Conservation (phyloP, 805 yeast species). For the Lipomyces yamanashiensis region DNA sequence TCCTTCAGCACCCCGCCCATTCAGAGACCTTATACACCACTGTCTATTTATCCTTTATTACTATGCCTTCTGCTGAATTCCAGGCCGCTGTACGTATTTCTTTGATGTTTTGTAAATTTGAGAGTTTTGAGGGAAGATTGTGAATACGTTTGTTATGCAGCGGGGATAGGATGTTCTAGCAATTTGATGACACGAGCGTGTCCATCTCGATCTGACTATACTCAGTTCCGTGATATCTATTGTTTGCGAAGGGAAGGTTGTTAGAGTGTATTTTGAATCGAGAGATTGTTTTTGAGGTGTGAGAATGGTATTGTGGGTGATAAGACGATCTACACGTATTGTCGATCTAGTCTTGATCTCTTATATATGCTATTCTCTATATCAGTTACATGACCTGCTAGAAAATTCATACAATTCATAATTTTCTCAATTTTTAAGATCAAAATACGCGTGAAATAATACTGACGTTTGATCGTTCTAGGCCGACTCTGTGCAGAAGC, state of each 20-base stretch:
- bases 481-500: slow-evolving; percentile 72
- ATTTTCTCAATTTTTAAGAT: not conserved
- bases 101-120: not conserved
- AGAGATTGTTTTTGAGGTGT: no score
- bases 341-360: no score
- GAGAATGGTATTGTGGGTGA: no score
- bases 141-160: no score
- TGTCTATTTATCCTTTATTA: not conserved
- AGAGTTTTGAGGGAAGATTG: no score
- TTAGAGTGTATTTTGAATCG: no score
- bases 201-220: no score
- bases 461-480: not conserved
- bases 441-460: not conserved
- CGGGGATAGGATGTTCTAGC: not conserved
- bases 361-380: no score
- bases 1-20: not conserved
- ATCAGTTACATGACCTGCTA: not conserved
- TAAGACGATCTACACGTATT: no score
- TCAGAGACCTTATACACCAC: not conserved
- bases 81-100: slow-evolving; percentile 48
- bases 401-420: not conserved
- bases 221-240: no score
- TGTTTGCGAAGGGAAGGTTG: no score
- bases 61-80: slow-evolving; percentile 49
- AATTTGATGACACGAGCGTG: no score